Percentiles rank a stretch among this genome's conserved stretches.
Conservation (phyloP, 2,329 filamentous ascomycete species). For the Trichoderma simmonsii region DNA sequence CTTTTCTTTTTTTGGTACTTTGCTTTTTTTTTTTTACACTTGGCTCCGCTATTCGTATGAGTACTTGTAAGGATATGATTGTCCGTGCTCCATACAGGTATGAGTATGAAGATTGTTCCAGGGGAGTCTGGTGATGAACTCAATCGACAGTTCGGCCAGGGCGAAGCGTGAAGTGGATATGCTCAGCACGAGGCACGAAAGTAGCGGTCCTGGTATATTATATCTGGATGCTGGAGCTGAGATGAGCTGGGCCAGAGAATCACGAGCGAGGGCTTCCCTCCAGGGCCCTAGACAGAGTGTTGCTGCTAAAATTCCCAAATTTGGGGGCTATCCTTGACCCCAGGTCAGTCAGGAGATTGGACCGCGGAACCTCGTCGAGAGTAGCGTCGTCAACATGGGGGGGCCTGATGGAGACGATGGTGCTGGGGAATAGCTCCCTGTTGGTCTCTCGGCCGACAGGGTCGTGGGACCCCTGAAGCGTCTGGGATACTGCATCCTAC, state of each 20-base stretch:
- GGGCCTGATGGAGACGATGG: conserved; percentile 7
- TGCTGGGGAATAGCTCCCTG: conserved; percentile 18
- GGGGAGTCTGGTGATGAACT: conserved; percentile 8
- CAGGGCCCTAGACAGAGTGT: background rate
- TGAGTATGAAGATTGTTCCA: background rate
- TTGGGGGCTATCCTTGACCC: conserved; percentile 17
- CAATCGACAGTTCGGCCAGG: conserved; percentile 10
- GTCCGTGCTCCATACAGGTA: conserved; percentile 9
- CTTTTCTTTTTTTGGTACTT: background rate
- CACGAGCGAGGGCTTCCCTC: background rate
- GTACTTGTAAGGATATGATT: conserved; percentile 11
- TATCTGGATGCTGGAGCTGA: conserved; percentile 10
- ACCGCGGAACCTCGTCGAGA: conserved; percentile 1
- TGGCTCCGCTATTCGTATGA: conserved; percentile 18
- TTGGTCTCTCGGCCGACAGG: conserved; percentile 9
- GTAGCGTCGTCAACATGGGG: conserved; percentile 10
- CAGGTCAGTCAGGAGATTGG: conserved; percentile 10
- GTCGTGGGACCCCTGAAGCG: background rate
- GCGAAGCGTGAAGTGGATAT: conserved; percentile 16
- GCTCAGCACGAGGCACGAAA: conserved; percentile 11
- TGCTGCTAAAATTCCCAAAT: background rate
- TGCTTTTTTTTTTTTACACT: background rate
- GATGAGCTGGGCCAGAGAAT: conserved; percentile 6
- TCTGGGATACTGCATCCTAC: conserved; percentile 14
- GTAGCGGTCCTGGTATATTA: conserved; percentile 1